Conservation (phyloP, 768 basidiomycete genomes). For the Calocybe gangraenosa region DNA sequence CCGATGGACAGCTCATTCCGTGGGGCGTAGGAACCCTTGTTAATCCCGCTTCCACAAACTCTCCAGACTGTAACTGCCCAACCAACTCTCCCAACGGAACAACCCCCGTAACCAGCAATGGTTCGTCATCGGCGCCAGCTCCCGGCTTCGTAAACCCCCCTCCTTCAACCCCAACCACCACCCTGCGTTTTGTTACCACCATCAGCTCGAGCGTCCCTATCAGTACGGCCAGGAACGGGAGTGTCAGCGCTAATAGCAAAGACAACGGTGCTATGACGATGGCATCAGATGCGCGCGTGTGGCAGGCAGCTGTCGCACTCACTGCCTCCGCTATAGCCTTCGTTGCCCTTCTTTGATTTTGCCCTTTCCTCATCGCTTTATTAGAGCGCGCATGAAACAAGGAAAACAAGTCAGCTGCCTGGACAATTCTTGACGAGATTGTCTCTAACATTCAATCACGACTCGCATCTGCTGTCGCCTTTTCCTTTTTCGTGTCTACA, state of each 20-base stretch:
- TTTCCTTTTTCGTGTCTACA: too few relatives aligned
- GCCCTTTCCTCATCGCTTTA: too few relatives aligned
- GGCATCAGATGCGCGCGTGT: conserved; percentile 14
- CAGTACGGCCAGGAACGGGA: conserved; percentile 7
- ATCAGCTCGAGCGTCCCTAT: not conserved
- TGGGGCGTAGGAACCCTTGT: conserved; percentile 66
- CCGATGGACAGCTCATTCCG: conserved; percentile 46
- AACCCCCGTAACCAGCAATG: conserved; percentile 7
- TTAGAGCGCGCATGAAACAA: too few relatives aligned
- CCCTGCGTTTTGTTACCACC: conserved; percentile 1
- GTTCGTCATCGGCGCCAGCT: conserved; percentile 6
- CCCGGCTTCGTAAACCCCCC: not conserved
- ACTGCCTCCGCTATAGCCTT: conserved; percentile 13
- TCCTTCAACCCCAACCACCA: not conserved
- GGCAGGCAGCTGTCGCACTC: conserved; percentile 17
- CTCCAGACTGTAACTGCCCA: conserved; percentile 32
- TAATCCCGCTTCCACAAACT: too few relatives aligned
- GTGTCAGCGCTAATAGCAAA: conserved; percentile 11
- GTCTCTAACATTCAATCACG: too few relatives aligned
- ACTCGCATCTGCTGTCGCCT: too few relatives aligned
- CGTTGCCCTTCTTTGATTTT: conserved; percentile 12
- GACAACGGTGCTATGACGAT: conserved; percentile 15
- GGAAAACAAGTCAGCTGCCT: too few relatives aligned
- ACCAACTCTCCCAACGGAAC: conserved; percentile 23
- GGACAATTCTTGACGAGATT: too few relatives aligned